Conservation (phyloP, 495 filamentous ascomycete genomes). For the Immersiella caudata region DNA sequence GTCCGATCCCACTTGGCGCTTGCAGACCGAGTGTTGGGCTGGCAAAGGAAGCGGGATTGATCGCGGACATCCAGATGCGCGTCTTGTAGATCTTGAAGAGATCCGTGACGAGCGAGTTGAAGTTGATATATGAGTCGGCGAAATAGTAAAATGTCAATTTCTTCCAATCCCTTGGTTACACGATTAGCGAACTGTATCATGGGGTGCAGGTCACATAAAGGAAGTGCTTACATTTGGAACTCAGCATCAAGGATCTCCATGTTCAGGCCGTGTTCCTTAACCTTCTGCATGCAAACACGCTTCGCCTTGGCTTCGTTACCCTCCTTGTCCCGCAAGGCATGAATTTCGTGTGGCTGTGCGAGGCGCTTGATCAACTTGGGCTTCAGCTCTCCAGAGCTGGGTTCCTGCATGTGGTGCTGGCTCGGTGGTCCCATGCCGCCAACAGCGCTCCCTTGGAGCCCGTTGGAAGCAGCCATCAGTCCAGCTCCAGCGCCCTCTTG, state of each 20-base stretch:
- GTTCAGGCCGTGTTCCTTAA: conserved; percentile 87
- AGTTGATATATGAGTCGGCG: conserved; percentile 97
- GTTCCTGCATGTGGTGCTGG: conserved; percentile 72
- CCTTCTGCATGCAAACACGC: conserved; percentile 93
- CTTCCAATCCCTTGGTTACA: conserved; percentile 82
- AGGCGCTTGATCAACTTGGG: conserved; percentile 95
- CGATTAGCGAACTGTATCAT: conserved; percentile 18
- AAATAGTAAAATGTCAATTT: conserved; percentile 99
- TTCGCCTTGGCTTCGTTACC: conserved; percentile 98
- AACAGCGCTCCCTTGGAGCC: conserved; percentile 65
- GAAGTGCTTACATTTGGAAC: conserved; percentile 84
- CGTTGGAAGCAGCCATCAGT: conserved; percentile 59
- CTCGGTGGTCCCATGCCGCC: conserved; percentile 74
- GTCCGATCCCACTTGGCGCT: conserved; percentile 64
- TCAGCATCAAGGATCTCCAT: conserved; percentile 99
- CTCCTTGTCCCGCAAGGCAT: conserved; percentile 88
- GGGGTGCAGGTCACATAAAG: background rate
- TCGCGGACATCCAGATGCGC: conserved; percentile 98
- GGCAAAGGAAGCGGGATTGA: conserved; percentile 97
- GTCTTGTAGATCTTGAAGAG: conserved; percentile 99
- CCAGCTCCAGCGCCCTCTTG: conserved; percentile 58
- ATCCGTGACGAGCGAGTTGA: conserved; percentile 95
- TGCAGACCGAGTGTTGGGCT: conserved; percentile 73
- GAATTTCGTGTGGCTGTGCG: conserved; percentile 86
- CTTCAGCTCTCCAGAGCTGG: conserved; percentile 75